phyloP scores from a whole-genome alignment of 23 red algal species.

The Chondrus crispus region DNA sequence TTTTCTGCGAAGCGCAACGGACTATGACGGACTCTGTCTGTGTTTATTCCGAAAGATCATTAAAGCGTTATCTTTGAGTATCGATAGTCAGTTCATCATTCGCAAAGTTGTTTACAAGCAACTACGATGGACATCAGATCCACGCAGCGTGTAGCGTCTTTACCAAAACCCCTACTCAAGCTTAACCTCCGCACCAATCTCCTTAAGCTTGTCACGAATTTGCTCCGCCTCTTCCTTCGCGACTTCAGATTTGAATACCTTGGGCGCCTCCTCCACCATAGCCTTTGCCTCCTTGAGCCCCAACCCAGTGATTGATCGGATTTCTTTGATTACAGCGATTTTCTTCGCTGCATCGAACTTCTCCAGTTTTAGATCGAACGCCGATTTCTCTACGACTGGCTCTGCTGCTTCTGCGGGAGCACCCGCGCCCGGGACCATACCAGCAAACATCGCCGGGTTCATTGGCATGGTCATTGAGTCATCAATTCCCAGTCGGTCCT shows the following conservation, averaged over 20 bases:
- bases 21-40: too few species aligned
- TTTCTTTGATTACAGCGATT: slow-evolving; percentile 98
- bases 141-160: too few species aligned
- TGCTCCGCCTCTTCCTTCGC: slow-evolving; percentile 94
- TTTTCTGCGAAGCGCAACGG: too few species aligned
- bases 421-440: slow-evolving; percentile 33
- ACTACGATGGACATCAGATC: too few species aligned
- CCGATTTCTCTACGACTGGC: slow-evolving; percentile 84
- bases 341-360: slow-evolving; percentile 96
- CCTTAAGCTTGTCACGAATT: slow-evolving; percentile 78
- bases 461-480: slow-evolving; percentile 59
- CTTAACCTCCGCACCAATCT: slow-evolving; percentile 76
- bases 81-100: too few species aligned
- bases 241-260: slow-evolving; percentile 85
- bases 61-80: too few species aligned
- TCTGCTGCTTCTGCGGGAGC: slow-evolving; percentile 55
- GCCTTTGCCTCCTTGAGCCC: slow-evolving; percentile 99
- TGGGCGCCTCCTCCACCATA: slow-evolving; percentile 94
- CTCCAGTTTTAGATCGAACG: slow-evolving; percentile 87
- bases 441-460: slow-evolving; percentile 76
- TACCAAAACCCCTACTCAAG: too few species aligned
- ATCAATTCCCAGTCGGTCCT: slow-evolving; percentile 86
- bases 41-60: too few species aligned
- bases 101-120: too few species aligned
- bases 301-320: slow-evolving; percentile 84